phyloP scores from a whole-genome alignment of 148 eudicot species.

The Agrostemma githago region DNA sequence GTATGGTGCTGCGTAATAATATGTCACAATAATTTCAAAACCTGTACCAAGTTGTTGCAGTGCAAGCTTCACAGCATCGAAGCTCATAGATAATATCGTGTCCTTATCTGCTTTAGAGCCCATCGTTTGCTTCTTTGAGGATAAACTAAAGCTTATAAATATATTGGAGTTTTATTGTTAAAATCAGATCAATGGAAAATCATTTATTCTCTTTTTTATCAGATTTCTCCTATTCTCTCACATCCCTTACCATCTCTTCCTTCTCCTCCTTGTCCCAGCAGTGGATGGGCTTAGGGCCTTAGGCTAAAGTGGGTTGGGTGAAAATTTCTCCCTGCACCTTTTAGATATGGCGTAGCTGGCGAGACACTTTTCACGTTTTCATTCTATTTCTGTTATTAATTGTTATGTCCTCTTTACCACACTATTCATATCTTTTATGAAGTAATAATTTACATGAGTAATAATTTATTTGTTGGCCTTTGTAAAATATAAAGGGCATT shows the following conservation, averaged over 20 bases:
- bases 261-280: neutral
- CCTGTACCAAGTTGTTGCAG: neutral
- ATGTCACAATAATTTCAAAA: neutral
- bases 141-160: neutral
- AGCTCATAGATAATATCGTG: neutral
- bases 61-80: neutral
- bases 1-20: neutral
- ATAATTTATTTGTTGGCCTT: neutral
- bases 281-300: too few relatives aligned
- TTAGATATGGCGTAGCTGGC: neutral
- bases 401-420: neutral
- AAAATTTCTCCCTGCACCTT: neutral
- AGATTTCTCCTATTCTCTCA: neutral
- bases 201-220: neutral
- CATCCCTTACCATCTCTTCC: neutral
- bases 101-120: neutral
- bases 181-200: neutral
- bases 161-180: conserved; percentile 3
- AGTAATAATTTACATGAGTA: too few relatives aligned
- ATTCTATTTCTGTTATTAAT: too few relatives aligned
- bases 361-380: neutral
- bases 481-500: neutral
- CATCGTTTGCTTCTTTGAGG: conserved; percentile 1
- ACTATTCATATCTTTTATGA: too few relatives aligned
- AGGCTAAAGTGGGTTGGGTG: too few relatives aligned